Evolutionary conservation across 192 early-diverging fungal genomes (phyloP).

Genomic region (Coemansia sp.): DNA sequence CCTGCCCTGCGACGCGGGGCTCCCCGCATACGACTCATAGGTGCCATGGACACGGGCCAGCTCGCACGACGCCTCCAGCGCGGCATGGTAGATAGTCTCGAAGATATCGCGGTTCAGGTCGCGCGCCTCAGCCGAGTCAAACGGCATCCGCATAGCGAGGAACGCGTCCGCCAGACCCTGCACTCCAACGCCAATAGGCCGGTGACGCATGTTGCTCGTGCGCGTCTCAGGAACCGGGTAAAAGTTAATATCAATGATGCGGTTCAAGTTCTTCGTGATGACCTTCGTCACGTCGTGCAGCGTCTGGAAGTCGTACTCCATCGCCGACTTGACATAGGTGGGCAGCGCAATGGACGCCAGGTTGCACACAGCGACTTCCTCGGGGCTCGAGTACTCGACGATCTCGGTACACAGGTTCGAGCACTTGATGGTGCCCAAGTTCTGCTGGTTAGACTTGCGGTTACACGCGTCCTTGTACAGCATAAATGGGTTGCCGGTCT

Average conservation of each 20-base stretch:
- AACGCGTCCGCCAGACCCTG: constrained; percentile 98
- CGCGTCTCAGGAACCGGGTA: constrained; percentile 92
- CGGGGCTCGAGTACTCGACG: constrained; percentile 93
- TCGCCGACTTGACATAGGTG: constrained; percentile 74
- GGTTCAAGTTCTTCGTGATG: constrained; percentile 90
- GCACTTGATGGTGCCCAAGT: constrained; percentile 99
- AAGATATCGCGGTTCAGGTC: constrained; percentile 88
- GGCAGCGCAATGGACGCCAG: constrained; percentile 94
- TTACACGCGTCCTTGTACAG: constrained; percentile 99
- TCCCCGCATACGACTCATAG: constrained; percentile 88
- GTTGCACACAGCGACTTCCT: constrained; percentile 98
- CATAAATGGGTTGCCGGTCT: constrained; percentile 98
- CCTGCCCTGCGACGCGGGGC: constrained; percentile 86
- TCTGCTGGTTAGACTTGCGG: constrained; percentile 98
- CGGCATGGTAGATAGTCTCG: constrained; percentile 96
- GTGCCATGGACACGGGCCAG: constrained; percentile 78
- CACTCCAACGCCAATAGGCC: constrained; percentile 98
- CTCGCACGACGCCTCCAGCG: constrained; percentile 91
- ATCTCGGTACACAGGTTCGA: constrained; percentile 98
- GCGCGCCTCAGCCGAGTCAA: constrained; percentile 85
- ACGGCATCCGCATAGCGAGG: constrained; percentile 92
- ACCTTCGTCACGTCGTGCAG: constrained; percentile 88
- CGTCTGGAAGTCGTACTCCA: constrained; percentile 81
- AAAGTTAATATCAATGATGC: constrained; percentile 97
- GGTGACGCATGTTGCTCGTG: constrained; percentile 89